These are phyloP conservation scores for Nissolia schottii DNA, from an alignment of 306 rosid genomes.

Conservation along the genomic window DNA sequence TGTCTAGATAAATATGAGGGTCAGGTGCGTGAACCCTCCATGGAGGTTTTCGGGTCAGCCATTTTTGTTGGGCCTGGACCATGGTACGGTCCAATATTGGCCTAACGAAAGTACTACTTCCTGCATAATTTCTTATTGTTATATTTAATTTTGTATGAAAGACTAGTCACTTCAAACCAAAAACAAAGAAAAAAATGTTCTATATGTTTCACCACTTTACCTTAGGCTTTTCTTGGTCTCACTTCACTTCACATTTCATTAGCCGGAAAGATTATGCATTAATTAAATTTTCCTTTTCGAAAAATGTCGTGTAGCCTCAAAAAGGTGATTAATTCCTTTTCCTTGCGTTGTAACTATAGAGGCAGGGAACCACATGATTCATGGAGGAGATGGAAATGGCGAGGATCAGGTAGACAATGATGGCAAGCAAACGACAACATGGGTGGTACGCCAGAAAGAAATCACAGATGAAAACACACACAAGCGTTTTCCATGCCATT, in stretches of 20 bases:
- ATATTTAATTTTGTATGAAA: too few relatives aligned
- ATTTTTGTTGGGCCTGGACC: not conserved
- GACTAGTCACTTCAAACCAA: too few relatives aligned
- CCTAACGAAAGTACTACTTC: not conserved
- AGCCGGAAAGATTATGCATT: not conserved
- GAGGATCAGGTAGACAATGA: not conserved
- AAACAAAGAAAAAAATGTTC: too few relatives aligned
- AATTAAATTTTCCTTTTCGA: not conserved
- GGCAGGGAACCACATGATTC: not conserved
- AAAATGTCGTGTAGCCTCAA: not conserved
- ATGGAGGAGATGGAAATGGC: not conserved
- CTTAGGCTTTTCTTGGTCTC: not conserved
- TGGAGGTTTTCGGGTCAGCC: not conserved
- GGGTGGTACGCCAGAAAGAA: not conserved
- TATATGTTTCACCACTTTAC: too few relatives aligned
- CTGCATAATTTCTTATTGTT: too few relatives aligned
- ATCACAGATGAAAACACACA: not conserved
- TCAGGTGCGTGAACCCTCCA: not conserved
- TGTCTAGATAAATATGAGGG: not conserved
- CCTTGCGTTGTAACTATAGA: not conserved
- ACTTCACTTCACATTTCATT: not conserved
- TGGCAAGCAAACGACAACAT: not conserved
- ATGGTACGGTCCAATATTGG: not conserved
- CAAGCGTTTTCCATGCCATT: not conserved
- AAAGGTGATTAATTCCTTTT: not conserved